Conservation (phyloP, 306 rosid species). For the Glycine latifolia region DNA sequence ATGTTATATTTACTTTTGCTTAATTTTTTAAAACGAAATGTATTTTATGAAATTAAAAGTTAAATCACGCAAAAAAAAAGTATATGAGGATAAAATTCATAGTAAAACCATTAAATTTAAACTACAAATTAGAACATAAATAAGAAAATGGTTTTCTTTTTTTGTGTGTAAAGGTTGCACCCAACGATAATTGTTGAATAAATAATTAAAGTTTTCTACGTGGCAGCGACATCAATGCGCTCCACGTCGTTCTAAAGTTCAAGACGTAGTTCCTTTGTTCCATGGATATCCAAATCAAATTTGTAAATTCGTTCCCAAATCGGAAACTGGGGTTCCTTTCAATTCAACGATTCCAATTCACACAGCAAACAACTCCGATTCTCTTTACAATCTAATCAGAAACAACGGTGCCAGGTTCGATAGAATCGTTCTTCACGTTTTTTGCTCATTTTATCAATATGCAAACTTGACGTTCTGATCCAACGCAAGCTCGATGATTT, state of each 20-base stretch:
- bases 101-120: no score
- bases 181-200: neutral
- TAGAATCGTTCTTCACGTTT: conserved; percentile 20
- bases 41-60: no score
- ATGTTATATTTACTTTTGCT: no score
- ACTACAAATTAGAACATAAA: no score
- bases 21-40: no score
- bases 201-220: neutral
- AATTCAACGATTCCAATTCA: conserved; percentile 17
- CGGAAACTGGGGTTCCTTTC: conserved; percentile 6
- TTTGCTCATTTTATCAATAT: conserved; percentile 44
- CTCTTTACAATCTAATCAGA: conserved; percentile 3
- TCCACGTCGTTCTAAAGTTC: conserved; percentile 21
- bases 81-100: no score
- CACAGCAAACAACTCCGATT: conserved; percentile 31
- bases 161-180: no score
- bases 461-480: conserved; percentile 22
- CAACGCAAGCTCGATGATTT: conserved; percentile 18
- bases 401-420: conserved; percentile 50
- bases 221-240: conserved; percentile 22
- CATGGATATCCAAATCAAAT: conserved; percentile 20
- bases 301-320: neutral
- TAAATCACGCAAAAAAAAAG: no score
- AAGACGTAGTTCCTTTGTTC: neutral
- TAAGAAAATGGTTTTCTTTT: no score